These are phyloP conservation scores for Pneumocystis carinii DNA, from an alignment of 1,139 yeast genomes.

Conservation along the genomic window DNA sequence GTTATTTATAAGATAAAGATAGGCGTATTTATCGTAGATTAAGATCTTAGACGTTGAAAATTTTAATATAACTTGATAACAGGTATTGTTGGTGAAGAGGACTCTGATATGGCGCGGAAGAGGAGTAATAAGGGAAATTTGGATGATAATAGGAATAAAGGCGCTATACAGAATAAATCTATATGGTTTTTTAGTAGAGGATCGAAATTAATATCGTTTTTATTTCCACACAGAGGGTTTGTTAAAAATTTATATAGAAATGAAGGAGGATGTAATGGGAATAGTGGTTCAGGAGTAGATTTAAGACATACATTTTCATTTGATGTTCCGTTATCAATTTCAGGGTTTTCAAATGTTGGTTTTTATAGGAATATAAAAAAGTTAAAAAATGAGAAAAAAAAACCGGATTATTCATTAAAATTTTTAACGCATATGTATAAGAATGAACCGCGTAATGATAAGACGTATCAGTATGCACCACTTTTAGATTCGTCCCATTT, in stretches of 20 bases:
- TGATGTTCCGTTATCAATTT: not conserved
- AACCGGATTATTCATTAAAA: not conserved
- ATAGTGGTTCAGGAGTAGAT: not conserved
- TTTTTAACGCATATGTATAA: not conserved
- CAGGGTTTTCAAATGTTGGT: not conserved
- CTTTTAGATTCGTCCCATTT: slow-evolving; percentile 14
- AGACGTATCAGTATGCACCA: slow-evolving; percentile 13
- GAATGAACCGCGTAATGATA: not conserved
- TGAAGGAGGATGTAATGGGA: not conserved
- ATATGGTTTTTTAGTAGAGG: not conserved
- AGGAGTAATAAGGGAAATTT: too few species aligned
- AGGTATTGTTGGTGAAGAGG: too few species aligned
- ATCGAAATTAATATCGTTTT: not conserved
- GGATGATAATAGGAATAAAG: not conserved
- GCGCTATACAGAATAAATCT: not conserved
- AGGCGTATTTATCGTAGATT: too few species aligned
- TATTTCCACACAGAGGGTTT: not conserved
- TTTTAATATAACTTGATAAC: too few species aligned
- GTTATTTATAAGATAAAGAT: too few species aligned
- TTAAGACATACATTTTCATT: not conserved
- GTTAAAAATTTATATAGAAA: not conserved
- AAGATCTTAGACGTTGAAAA: too few species aligned
- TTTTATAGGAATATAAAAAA: not conserved
- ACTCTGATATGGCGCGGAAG: not conserved
- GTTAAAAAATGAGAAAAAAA: not conserved